Base-by-base conservation (phyloP, 192 early-diverging fungal species). In the Linderina pennispora region DNA sequence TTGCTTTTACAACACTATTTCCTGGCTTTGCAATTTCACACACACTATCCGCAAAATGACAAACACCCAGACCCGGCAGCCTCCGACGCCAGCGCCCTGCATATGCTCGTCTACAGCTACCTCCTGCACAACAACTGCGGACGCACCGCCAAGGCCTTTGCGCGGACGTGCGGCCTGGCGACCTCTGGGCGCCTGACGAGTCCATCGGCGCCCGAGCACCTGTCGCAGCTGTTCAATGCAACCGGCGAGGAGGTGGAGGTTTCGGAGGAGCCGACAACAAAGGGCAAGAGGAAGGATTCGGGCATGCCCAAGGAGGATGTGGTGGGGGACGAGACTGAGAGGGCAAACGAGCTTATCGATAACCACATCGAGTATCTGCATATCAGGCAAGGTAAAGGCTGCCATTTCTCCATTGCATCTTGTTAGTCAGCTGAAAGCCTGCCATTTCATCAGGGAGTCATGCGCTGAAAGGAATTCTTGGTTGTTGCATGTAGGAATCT, bases 111-210 rank as follows among this genome's bases (percentile, higher is more conserved):
- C 1, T 71, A 71, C 49, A 54, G 61, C 9, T 71, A 55, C 39
- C 38, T 71, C 28, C 52, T 71, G 10, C 67, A 71, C 43, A 71
- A 54, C 47, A 71, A 71, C 38, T 64, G 53, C 34, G 67, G 61
- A 1, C 51, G 61, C 21, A 59, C 67, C 0, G 67, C 67, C 20
- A 48, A 63, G 37, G 67, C 67, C 4, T 71, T 71, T 58, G 59
- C 67, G 3, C 59, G 61, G 2, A 60, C 60, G 0, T 45, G 61
- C 15, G 61, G 61, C 1, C 47, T 71, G 4, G 55, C 61, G 31
- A 62, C 55, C 0, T 51, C 49, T 1, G 61, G 61, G 2, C 31
- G 48, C 2, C 48, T 71, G 4, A 36, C 52, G 2, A 43, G 43
- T 28, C 15, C 11, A 1, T 19, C 22, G 3, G 52, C 56, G 1